phyloP scores from a whole-genome alignment of 192 early-diverging fungal species.

The Pecoramyces ruminantium region DNA sequence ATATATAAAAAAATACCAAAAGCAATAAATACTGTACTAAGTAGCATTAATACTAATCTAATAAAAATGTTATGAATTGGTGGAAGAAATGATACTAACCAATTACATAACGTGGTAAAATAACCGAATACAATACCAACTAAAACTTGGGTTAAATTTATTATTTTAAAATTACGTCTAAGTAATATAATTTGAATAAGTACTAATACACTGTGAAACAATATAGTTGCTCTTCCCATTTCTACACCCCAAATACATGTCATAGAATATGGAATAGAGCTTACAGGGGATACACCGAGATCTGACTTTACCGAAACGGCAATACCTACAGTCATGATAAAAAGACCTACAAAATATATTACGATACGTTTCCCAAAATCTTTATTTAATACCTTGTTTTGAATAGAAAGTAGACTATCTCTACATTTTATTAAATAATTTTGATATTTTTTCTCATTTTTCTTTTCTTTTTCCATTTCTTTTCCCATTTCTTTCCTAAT shows the following conservation, averaged over 20 bases:
- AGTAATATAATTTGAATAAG: neutral
- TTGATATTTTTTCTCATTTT: too few species aligned
- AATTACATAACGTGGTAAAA: neutral
- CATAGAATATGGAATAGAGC: neutral
- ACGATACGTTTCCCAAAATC: neutral
- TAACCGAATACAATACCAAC: neutral
- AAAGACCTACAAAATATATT: neutral
- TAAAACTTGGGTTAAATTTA: neutral
- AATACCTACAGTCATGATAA: neutral
- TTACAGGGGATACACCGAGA: neutral
- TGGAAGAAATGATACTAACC: neutral
- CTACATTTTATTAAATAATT: too few species aligned
- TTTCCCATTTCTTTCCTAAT: too few species aligned
- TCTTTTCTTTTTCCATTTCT: too few species aligned
- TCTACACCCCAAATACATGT: neutral
- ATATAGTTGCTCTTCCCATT: neutral
- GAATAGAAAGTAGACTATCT: neutral
- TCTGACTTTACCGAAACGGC: neutral
- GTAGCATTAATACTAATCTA: neutral
- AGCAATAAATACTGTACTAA: neutral
- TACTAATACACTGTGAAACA: neutral
- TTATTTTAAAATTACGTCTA: neutral
- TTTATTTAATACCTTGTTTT: neutral
- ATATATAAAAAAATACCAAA: neutral
- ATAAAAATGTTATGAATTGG: neutral